Conservation (phyloP, 495 filamentous ascomycete species). For the Cercophora sp. region DNA sequence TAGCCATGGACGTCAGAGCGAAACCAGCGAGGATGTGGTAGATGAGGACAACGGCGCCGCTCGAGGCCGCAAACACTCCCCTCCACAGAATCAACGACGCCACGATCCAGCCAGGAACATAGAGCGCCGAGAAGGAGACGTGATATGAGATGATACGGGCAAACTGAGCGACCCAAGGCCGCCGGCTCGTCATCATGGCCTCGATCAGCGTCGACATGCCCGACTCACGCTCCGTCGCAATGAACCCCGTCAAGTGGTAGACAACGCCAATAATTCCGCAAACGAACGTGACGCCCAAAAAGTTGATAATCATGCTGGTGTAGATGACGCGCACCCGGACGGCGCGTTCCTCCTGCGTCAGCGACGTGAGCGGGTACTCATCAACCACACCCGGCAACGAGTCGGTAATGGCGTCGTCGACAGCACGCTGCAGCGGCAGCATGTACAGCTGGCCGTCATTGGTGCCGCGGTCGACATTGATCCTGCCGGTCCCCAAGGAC, state of each 20-base stretch:
- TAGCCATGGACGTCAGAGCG: conserved; percentile 62
- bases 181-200: conserved; percentile 70
- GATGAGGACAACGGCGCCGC: conserved; percentile 55
- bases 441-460: conserved; percentile 73
- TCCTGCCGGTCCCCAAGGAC: conserved; percentile 49
- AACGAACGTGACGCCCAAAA: conserved; percentile 65
- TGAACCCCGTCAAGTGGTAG: conserved; percentile 74
- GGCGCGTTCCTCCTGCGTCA: conserved; percentile 59
- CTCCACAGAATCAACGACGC: conserved; percentile 57
- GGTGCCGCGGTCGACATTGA: conserved; percentile 52
- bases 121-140: conserved; percentile 63
- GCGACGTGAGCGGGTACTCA: conserved; percentile 70
- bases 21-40: conserved; percentile 62
- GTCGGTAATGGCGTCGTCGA: conserved; percentile 67
- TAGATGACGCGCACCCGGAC: conserved; percentile 60
- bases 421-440: conserved; percentile 70
- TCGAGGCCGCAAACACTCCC: conserved; percentile 61
- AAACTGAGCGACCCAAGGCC: conserved; percentile 63
- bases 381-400: conserved; percentile 46
- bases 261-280: conserved; percentile 63
- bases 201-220: conserved; percentile 78
- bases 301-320: conserved; percentile 63
- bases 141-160: conserved; percentile 64
- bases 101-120: conserved; percentile 66
- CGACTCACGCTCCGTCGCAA: conserved; percentile 71